Evolutionary conservation across 139 green algal genomes (phyloP), one percentile per base, ranked within the genome.

Genomic region (Chlorella sp.): DNA sequence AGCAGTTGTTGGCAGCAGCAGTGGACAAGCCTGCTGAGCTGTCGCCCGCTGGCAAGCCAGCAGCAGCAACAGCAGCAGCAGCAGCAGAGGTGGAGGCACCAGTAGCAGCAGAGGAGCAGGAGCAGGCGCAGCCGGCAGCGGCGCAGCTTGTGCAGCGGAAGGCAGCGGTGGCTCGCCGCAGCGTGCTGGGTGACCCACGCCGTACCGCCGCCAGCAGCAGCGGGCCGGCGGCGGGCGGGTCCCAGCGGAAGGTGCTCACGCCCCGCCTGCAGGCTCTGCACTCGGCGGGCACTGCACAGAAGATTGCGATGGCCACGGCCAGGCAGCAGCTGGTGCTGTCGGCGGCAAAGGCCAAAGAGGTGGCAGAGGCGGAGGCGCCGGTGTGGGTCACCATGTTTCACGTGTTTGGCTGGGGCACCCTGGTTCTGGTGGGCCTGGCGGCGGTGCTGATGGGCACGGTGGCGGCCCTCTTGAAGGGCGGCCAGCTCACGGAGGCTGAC

Each of bases 371-470:
- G 12, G 84, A 88, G 30, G 26, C 71, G 3, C 71, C 85, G 0
- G 71, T 26, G 5, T 83, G 76, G 73, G 36, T 89, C 19, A 76
- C 71, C n/a, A 61, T 73, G 48, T 3, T 89, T 2, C 34, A 89
- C 32, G 73, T 83, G 71, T 73, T 89, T 73, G 85, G 85, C 85
- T 89, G 85, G 85, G 75, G n/a, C 34, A 1, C 73, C 32, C 48
- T 89, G n/a, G 42, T n/a, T 12, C 1, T 83, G 42, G n/a, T 89
- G 48, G 71, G 85, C n/a, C 48, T 83, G n/a, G 73, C 21, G 21
- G 71, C 85, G 16, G 48, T 73, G 11, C 16, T 83, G 71, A 57
- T 73, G 2, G 85, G 85, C 85, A 60, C 64, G 37, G 34, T 83
- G 81, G 84, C 84, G 2, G 84, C 73, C 37, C 28, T 88, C 22